Evolutionary conservation across 768 basidiomycete species (phyloP), one percentile per base, ranked within the genome.

Genomic region (Gloeostereum incarnatum): DNA sequence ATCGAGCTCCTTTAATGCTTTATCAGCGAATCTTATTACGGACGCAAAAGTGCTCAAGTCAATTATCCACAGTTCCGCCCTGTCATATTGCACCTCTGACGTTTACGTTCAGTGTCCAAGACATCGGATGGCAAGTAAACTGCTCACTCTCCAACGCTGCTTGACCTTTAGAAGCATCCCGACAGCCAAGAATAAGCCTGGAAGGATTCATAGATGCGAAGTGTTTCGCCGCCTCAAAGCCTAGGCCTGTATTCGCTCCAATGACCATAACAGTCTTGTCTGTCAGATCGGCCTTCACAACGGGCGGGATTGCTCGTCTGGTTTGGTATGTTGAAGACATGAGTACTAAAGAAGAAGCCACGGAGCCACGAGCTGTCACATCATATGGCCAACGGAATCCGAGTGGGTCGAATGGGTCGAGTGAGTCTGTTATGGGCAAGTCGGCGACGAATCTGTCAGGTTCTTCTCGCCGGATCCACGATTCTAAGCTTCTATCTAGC

Each of bases 211-310:
- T 67, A 1, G 43, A 31, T 0, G 68, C 68, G 26, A 73, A 65
- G 38, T 71, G 64, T 39, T 62, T 67, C 5, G 62, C 53, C 1
- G 67, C 60, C 44, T 72, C 69, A 27, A 69, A 60, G 1, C 72
- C 72, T 3, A 73, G 39, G 2, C 73, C 77, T 17, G 58, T 58
- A 45, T 78, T 78, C 2, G 73, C 69, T 5, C 67, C 68, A 19
- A 63, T 58, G 17, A 78, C 62, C 16, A 76, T 37, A n/a, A 75
- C 58, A 5, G 67, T 69, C 47, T 69, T 71, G 5, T 65, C 66
- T 7, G 50, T 47, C 16, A 75, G 53, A 41, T 69, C 62, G 0
- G 47, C 56, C 2, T 48, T 45, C 14, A 55, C 53, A 2, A 66
- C 56, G 3, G 57, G 54, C 6, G n/a, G n/a, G n/a, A n/a, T n/a